Conservation (phyloP, 1,284 basidiomycete species). For the Puccinia triticina region DNA sequence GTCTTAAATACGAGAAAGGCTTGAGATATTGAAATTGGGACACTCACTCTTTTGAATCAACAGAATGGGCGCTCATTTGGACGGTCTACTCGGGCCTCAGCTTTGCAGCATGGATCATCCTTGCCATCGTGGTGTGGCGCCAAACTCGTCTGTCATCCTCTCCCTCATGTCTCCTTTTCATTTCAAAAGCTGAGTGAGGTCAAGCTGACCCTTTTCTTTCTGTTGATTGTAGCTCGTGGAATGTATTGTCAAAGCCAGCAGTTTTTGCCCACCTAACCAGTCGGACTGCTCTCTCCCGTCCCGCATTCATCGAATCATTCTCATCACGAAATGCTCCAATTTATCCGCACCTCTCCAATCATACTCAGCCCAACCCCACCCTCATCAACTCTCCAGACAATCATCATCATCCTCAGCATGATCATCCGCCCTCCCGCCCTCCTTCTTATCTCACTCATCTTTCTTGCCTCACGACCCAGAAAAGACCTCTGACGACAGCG, state of each 20-base stretch:
- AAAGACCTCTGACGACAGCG: too few relatives aligned
- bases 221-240: background rate
- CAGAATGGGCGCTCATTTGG: slow-evolving; percentile 45
- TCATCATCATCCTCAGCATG: too few relatives aligned
- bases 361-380: too few relatives aligned
- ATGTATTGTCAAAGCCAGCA: slow-evolving; percentile 49
- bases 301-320: too few relatives aligned
- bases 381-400: too few relatives aligned
- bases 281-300: too few relatives aligned
- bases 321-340: too few relatives aligned
- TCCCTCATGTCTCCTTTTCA: background rate
- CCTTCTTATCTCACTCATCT: too few relatives aligned
- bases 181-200: background rate
- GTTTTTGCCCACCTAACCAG: slow-evolving; percentile 36
- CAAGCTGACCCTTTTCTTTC: background rate
- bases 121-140: slow-evolving; percentile 40
- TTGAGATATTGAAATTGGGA: background rate
- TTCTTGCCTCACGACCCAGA: too few relatives aligned
- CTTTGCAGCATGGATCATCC: slow-evolving; percentile 44
- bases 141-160: slow-evolving; percentile 27
- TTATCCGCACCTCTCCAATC: too few relatives aligned
- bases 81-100: slow-evolving; percentile 32
- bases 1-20: background rate
- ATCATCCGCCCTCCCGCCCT: too few relatives aligned
- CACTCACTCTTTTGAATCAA: background rate